Conservation (phyloP, 257 asterid species). For the Coffea canephora region DNA sequence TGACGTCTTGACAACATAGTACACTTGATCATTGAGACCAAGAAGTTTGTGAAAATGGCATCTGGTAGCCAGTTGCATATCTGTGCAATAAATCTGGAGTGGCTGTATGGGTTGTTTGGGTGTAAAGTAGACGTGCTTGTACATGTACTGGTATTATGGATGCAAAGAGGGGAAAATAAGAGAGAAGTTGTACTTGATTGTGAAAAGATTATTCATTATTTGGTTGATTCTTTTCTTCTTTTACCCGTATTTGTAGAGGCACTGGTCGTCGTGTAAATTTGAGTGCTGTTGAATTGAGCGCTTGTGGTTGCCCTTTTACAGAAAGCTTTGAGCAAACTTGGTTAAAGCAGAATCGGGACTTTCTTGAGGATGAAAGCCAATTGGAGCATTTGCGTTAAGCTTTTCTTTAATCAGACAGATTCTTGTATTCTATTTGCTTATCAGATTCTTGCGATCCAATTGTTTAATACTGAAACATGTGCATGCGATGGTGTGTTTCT, state of each 20-base stretch:
- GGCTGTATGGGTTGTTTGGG: not conserved
- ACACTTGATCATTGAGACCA: not conserved
- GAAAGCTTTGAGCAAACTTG: not conserved
- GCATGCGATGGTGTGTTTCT: too few species aligned
- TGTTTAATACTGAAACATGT: too few species aligned
- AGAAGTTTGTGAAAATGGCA: not conserved
- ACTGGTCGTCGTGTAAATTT: not conserved
- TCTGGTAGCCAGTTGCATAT: not conserved
- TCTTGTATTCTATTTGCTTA: not conserved
- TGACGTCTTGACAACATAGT: conserved; percentile 68
- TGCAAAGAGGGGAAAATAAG: not conserved
- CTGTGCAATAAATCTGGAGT: not conserved
- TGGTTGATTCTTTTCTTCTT: not conserved
- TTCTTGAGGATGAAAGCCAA: not conserved
- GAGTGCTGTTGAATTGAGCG: not conserved
- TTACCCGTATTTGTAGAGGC: not conserved
- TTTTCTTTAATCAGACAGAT: not conserved
- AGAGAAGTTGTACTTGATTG: not conserved
- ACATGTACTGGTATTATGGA: not conserved
- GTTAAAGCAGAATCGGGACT: not conserved
- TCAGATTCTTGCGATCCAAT: too few species aligned
- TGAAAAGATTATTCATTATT: not conserved
- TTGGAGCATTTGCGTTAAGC: not conserved
- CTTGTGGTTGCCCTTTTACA: not conserved
- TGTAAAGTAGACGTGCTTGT: not conserved